phyloP scores from a whole-genome alignment of 495 filamentous ascomycete genomes.

The Neurospora tetraspora region DNA sequence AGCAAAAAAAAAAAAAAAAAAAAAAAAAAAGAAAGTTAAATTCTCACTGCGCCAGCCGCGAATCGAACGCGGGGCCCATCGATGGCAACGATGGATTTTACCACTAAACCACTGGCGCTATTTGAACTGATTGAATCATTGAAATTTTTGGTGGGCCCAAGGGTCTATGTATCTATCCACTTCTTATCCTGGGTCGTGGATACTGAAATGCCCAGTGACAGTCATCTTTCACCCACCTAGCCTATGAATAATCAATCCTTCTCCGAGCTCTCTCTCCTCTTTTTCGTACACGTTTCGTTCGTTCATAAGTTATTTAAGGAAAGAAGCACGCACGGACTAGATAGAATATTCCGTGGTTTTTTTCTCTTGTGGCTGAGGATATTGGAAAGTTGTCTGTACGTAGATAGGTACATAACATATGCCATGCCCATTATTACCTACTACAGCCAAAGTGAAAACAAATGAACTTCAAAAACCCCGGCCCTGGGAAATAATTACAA shows the following conservation, averaged over 20 bases:
- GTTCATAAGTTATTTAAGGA: too few relatives aligned
- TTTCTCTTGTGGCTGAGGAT: too few relatives aligned
- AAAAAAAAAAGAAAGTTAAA: neutral
- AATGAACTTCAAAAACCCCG: neutral
- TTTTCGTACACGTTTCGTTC: neutral
- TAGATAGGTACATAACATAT: too few relatives aligned
- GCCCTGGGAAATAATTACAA: neutral
- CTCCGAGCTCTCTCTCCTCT: neutral
- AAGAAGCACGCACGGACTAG: too few relatives aligned
- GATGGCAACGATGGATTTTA: neutral
- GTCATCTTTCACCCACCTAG: too few relatives aligned
- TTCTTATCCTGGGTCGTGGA: neutral
- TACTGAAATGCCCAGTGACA: too few relatives aligned
- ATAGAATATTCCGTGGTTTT: too few relatives aligned
- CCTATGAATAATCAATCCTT: neutral
- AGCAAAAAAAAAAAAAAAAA: too few relatives aligned
- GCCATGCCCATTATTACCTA: neutral
- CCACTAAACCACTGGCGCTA: neutral
- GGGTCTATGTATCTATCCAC: neutral
- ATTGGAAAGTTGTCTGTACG: too few relatives aligned
- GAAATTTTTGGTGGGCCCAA: fast-evolving
- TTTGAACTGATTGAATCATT: neutral
- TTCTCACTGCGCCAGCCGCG: neutral
- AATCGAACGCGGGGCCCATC: neutral
- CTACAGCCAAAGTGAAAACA: too few relatives aligned